Conservation (phyloP, 495 filamentous ascomycete species). For the Oidiodendron maius region DNA sequence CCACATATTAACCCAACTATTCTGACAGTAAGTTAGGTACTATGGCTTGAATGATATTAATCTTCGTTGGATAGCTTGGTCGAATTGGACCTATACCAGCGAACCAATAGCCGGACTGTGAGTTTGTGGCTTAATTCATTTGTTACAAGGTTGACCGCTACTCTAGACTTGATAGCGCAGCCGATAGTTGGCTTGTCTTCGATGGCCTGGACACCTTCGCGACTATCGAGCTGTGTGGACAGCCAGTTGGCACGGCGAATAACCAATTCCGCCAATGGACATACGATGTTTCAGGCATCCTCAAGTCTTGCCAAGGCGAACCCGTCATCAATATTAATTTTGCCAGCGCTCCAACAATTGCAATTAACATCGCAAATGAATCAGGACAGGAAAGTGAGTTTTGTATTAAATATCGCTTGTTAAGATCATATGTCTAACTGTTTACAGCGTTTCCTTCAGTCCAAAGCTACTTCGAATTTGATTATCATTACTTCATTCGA, state of each 20-base stretch:
- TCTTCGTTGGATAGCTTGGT: slow-evolving; percentile 63
- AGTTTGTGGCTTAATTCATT: slow-evolving; percentile 8
- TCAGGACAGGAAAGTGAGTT: no score
- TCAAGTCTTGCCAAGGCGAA: slow-evolving; percentile 35
- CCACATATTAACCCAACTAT: no score
- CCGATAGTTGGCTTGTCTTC: no score
- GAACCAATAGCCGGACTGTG: slow-evolving; percentile 43
- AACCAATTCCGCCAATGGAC: slow-evolving; percentile 66
- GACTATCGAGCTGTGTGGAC: slow-evolving; percentile 51
- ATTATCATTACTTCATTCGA: slow-evolving; percentile 4
- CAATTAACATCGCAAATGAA: slow-evolving; percentile 51
- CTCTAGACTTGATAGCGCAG: slow-evolving; percentile 15
- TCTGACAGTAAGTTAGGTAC: no score
- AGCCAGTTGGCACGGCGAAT: slow-evolving; percentile 51
- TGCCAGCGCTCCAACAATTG: slow-evolving; percentile 41
- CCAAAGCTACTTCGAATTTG: slow-evolving; percentile 41
- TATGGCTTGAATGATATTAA: slow-evolving; percentile 55
- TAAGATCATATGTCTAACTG: no score
- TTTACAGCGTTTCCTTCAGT: no score
- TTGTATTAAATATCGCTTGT: no score
- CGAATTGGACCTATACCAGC: slow-evolving; percentile 50
- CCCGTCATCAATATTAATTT: slow-evolving; percentile 43
- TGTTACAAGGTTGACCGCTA: no score
- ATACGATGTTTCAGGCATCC: slow-evolving; percentile 50
- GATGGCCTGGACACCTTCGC: slow-evolving; percentile 41